Base-by-base conservation (phyloP, 2,329 filamentous ascomycete species). In the Trichocomaceae sp. region DNA sequence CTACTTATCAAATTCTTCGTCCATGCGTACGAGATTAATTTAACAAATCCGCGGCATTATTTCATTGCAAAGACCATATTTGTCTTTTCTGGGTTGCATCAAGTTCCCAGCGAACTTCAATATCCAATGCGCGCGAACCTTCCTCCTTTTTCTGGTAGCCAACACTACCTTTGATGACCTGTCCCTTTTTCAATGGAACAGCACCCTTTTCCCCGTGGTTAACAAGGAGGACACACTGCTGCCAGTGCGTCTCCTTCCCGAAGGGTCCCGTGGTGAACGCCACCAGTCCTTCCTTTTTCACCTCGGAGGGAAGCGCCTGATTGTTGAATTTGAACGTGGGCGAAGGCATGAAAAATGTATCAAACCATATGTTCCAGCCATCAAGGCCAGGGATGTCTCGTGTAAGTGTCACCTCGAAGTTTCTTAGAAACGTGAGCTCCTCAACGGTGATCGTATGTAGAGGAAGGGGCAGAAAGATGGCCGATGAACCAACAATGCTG, bases 301-400 rank as follows among this genome's bases (percentile, higher is more conserved):
- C 90, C 3, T 80, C 77, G n/a, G 66, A 63, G 35, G 71, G 70
- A 54, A 83, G 76, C 0, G 84, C 82, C 50, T 83, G 81, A n/a
- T 79, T 71, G 29, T 78, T 72, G 47, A 81, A 66, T 26, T 65
- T 63, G 49, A 74, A 69, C 35, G 78, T 73, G 35, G 79, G 75
- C 0, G 81, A 80, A 9, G 84, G 83, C 60, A 87, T 82, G 72
- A 96, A 96, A 77, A 93, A 93, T 22, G 87, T 92, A 69, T 97
- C 92, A 68, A 96, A 96, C 89, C 91, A 96, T 62, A 96, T 81
- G 13, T 90, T 79, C 70, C 90, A 95, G 4, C 89, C 92, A 66
- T 96, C 90, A n/a, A 96, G 75, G 1, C 78, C 75, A 57, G 87
- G 83, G 54, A 86, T 76, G 58, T 86, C 81, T 45, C 79, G 73